Conservation (phyloP, 805 yeast genomes). For the Peterozyma toletana region DNA sequence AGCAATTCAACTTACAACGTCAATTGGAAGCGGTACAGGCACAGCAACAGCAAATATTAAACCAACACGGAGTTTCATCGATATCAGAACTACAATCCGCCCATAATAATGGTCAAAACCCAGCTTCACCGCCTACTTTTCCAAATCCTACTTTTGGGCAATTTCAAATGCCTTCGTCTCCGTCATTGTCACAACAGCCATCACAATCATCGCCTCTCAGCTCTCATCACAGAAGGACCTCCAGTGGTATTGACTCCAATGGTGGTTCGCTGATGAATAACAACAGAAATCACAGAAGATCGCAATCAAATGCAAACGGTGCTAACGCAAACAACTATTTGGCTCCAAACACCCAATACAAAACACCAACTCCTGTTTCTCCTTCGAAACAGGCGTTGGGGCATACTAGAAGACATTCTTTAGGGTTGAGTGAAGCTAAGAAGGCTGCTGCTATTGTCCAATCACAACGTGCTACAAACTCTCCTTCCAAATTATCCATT, state of each 20-base stretch:
- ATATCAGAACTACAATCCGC: slow-evolving; percentile 9
- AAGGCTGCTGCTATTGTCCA: slow-evolving; percentile 93
- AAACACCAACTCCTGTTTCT: background rate
- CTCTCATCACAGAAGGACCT: slow-evolving; percentile 23
- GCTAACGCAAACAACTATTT: slow-evolving; percentile 5
- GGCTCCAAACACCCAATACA: background rate
- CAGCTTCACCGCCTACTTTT: slow-evolving; percentile 13
- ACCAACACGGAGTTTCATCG: slow-evolving; percentile 40
- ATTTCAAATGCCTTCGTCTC: slow-evolving; percentile 14
- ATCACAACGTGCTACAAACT: slow-evolving; percentile 47
- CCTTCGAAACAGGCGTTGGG: slow-evolving; percentile 38
- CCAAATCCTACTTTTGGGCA: slow-evolving; percentile 16
- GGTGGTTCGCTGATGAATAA: background rate
- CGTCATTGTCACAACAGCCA: slow-evolving; percentile 20
- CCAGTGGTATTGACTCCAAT: slow-evolving; percentile 14
- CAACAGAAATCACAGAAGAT: slow-evolving; percentile 1
- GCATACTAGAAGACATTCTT: slow-evolving; percentile 85
- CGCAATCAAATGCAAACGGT: slow-evolving; percentile 6
- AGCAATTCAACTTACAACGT: slow-evolving; percentile 82
- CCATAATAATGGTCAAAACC: slow-evolving; percentile 7
- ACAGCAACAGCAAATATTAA: slow-evolving; percentile 83
- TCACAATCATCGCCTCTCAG: slow-evolving; percentile 23
- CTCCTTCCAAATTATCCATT: slow-evolving; percentile 22
- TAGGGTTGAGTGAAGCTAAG: slow-evolving; percentile 88
- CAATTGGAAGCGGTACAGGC: slow-evolving; percentile 88